Conservation (phyloP, 768 basidiomycete species). For the Strobilomyces confusus region DNA sequence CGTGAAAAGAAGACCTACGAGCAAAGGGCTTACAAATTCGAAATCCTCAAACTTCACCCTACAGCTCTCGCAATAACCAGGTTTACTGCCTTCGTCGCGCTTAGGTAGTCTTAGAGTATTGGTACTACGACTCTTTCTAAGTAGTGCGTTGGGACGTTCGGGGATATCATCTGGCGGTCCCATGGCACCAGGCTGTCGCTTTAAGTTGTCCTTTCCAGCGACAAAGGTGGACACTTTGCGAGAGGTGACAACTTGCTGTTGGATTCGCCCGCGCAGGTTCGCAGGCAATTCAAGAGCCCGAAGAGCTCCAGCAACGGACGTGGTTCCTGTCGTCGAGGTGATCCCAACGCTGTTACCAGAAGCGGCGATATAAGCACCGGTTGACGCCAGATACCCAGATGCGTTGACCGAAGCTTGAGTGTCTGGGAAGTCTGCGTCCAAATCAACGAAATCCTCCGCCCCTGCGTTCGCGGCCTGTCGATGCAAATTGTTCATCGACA, state of each 20-base stretch:
- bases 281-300: conserved; percentile 50
- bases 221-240: conserved; percentile 41
- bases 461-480: conserved; percentile 44
- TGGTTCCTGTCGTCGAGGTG: conserved; percentile 88
- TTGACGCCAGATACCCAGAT: conserved; percentile 65
- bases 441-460: conserved; percentile 40
- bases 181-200: conserved; percentile 43
- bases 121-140: conserved; percentile 79
- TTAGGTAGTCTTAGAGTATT: conserved; percentile 71
- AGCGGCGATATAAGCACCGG: conserved; percentile 72
- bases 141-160: conserved; percentile 40
- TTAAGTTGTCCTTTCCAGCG: conserved; percentile 24
- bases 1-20: not conserved
- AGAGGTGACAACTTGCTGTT: conserved; percentile 66
- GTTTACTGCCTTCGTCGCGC: conserved; percentile 83
- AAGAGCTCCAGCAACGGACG: conserved; percentile 50
- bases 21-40: conserved; percentile 47
- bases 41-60: conserved; percentile 88
- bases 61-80: conserved; percentile 98
- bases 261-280: conserved; percentile 50
- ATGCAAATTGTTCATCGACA: conserved; percentile 74
- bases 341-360: conserved; percentile 94
- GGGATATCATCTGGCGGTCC: conserved; percentile 65
- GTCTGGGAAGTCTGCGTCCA: conserved; percentile 37
- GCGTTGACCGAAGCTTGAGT: conserved; percentile 55